Evolutionary conservation across 1,284 basidiomycete species (phyloP).

Genomic region (Ganoderma resinaceum): DNA sequence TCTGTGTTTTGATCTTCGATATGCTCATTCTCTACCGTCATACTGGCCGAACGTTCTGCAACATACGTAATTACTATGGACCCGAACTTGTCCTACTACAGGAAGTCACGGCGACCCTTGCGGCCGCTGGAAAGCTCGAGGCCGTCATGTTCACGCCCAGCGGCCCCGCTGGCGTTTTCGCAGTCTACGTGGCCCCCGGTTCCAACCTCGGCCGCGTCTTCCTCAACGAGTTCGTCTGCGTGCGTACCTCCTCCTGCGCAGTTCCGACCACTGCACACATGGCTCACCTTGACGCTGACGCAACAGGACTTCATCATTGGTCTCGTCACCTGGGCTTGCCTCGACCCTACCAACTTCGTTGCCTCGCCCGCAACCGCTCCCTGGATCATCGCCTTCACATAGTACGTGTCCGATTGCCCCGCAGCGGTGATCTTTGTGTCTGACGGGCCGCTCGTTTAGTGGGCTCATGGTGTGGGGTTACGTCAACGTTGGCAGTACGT

Average conservation of each 20-base stretch:
- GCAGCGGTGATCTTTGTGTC: not conserved
- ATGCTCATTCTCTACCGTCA: not conserved
- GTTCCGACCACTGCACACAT: not conserved
- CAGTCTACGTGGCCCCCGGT: constrained; percentile 56
- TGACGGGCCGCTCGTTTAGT: constrained; percentile 39
- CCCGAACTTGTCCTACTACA: constrained; percentile 22
- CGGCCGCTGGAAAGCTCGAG: constrained; percentile 48
- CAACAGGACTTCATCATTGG: constrained; percentile 70
- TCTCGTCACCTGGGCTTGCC: constrained; percentile 59
- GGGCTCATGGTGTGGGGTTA: constrained; percentile 65
- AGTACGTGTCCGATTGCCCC: constrained; percentile 46
- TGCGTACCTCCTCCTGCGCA: constrained; percentile 41
- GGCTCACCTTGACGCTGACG: constrained; percentile 13
- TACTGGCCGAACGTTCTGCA: not conserved
- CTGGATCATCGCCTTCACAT: constrained; percentile 60
- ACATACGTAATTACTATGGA: not conserved
- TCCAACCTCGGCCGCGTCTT: constrained; percentile 61
- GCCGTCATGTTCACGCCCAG: constrained; percentile 59
- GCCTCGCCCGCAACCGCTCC: constrained; percentile 59
- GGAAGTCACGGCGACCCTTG: constrained; percentile 51
- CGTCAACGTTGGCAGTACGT: constrained; percentile 56
- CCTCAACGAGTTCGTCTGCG: constrained; percentile 71
- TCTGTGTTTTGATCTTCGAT: not conserved
- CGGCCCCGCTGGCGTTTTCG: constrained; percentile 72
- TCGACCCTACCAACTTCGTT: constrained; percentile 70